Evolutionary conservation across 2,329 filamentous ascomycete genomes (phyloP).

Genomic region (Salinomyces thailandicus): DNA sequence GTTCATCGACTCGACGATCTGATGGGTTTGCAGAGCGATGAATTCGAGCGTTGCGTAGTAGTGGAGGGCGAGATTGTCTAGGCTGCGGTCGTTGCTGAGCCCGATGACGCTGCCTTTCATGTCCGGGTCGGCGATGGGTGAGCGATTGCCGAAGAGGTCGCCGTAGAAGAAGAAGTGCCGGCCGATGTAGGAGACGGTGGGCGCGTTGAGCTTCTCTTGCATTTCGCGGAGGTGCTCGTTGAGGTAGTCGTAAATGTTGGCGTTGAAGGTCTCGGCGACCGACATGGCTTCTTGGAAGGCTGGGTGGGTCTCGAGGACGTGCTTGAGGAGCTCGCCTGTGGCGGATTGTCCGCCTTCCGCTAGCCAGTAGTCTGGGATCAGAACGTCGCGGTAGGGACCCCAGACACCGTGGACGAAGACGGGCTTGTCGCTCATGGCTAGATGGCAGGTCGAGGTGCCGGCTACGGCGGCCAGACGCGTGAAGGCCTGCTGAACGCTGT

Average conservation of each 20-base stretch:
- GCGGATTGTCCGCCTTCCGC: constrained; percentile 94
- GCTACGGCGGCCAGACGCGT: constrained; percentile 87
- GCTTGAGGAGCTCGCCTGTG: constrained; percentile 85
- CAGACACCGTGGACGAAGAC: constrained; percentile 94
- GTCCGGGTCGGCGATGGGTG: constrained; percentile 79
- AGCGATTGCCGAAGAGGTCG: constrained; percentile 93
- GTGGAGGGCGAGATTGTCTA: constrained; percentile 77
- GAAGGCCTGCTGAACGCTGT: constrained; percentile 87
- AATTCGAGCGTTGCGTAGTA: constrained; percentile 98
- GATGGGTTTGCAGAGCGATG: constrained; percentile 90
- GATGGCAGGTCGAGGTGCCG: constrained; percentile 91
- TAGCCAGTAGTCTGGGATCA: constrained; percentile 90
- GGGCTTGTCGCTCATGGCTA: constrained; percentile 87
- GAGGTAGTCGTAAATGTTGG: constrained; percentile 90
- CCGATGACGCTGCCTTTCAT: constrained; percentile 90
- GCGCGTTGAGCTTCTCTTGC: constrained; percentile 56
- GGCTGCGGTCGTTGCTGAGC: constrained; percentile 72
- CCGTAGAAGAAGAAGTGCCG: constrained; percentile 98
- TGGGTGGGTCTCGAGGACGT: constrained; percentile 90
- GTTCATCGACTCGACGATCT: constrained; percentile 95
- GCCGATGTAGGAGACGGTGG: constrained; percentile 71
- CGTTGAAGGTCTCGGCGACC: constrained; percentile 68
- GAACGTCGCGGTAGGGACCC: constrained; percentile 91
- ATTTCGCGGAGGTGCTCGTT: constrained; percentile 77
- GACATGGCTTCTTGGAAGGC: constrained; percentile 73